Conservation (phyloP, 2,329 filamentous ascomycete species). For the Mycosphaerella sp. region DNA sequence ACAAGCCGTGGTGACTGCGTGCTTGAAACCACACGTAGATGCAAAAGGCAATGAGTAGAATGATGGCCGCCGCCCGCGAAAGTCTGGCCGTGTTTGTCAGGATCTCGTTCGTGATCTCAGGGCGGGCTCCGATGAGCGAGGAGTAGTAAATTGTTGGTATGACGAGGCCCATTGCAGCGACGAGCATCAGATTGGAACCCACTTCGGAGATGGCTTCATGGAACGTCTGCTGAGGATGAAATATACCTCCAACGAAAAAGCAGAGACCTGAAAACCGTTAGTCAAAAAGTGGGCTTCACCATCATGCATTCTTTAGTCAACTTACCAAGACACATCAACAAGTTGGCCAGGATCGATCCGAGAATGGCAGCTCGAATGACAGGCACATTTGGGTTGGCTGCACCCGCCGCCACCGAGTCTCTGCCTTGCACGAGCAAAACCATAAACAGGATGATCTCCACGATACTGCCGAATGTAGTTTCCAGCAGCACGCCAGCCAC, state of each 20-base stretch:
- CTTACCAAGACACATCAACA: conserved; percentile 69
- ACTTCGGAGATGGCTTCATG: conserved; percentile 72
- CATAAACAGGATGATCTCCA: conserved; percentile 79
- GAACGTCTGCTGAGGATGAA: conserved; percentile 63
- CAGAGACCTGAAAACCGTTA: conserved; percentile 45
- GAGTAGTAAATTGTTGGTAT: conserved; percentile 51
- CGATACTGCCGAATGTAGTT: conserved; percentile 58
- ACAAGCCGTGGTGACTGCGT: conserved; percentile 69
- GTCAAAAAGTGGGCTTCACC: neutral
- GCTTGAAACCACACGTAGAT: conserved; percentile 64
- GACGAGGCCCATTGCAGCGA: conserved; percentile 56
- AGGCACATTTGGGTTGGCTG: conserved; percentile 29
- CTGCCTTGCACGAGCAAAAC: conserved; percentile 51
- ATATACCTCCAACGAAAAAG: conserved; percentile 70
- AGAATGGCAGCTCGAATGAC: conserved; percentile 78
- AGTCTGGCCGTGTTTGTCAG: conserved; percentile 54
- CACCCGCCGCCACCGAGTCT: neutral
- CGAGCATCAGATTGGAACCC: conserved; percentile 68
- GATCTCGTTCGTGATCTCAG: conserved; percentile 40
- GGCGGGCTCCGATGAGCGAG: conserved; percentile 17
- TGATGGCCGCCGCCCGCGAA: conserved; percentile 63
- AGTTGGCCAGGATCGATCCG: conserved; percentile 73
- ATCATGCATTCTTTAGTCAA: neutral
- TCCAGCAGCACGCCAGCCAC: conserved; percentile 57
- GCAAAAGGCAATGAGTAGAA: conserved; percentile 63